These are phyloP conservation scores for Nitzschia palea DNA, from an alignment of 108 stramenopile species.

Conservation along the genomic window DNA sequence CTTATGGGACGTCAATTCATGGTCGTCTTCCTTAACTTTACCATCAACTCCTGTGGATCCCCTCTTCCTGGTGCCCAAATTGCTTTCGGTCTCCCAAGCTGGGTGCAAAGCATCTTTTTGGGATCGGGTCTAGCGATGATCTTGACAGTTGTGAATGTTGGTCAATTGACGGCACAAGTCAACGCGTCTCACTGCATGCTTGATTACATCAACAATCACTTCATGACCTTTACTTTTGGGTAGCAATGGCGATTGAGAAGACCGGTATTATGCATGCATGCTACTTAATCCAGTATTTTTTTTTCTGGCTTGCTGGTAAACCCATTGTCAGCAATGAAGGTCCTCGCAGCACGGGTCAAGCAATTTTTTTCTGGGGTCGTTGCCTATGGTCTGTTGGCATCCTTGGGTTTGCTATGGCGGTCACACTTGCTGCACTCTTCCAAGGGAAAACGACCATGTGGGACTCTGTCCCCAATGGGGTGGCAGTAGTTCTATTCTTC, in stretches of 20 bases:
- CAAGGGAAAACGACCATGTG: slow-evolving; percentile 57
- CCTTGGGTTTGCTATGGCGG: slow-evolving; percentile 50
- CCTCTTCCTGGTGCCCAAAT: slow-evolving; percentile 56
- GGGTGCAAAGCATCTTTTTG: slow-evolving; percentile 68
- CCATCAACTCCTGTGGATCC: slow-evolving; percentile 67
- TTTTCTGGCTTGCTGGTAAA: slow-evolving; percentile 45
- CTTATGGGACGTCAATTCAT: slow-evolving; percentile 87
- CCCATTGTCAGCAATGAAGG: slow-evolving; percentile 55
- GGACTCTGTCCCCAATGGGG: slow-evolving; percentile 48
- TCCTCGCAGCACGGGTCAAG: slow-evolving; percentile 35
- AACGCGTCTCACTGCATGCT: slow-evolving; percentile 55
- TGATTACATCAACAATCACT: slow-evolving; percentile 77
- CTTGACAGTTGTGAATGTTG: slow-evolving; percentile 59
- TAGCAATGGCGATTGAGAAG: slow-evolving; percentile 59
- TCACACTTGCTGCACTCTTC: slow-evolving; percentile 52
- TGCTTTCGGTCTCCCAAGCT: slow-evolving; percentile 53
- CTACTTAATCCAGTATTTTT: slow-evolving; percentile 61
- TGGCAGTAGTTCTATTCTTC: slow-evolving; percentile 67
- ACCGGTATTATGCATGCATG: slow-evolving; percentile 72
- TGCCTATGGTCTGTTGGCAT: slow-evolving; percentile 38
- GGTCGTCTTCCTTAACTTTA: slow-evolving; percentile 72
- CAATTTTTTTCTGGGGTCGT: slow-evolving; percentile 60
- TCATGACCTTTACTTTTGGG: slow-evolving; percentile 51
- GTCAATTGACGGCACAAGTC: slow-evolving; percentile 63
- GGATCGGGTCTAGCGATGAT: slow-evolving; percentile 73